Percentiles rank a stretch among this genome's conserved stretches.
phyloP scores from a whole-genome alignment of 805 yeast species.

The Starmera caribaea region DNA sequence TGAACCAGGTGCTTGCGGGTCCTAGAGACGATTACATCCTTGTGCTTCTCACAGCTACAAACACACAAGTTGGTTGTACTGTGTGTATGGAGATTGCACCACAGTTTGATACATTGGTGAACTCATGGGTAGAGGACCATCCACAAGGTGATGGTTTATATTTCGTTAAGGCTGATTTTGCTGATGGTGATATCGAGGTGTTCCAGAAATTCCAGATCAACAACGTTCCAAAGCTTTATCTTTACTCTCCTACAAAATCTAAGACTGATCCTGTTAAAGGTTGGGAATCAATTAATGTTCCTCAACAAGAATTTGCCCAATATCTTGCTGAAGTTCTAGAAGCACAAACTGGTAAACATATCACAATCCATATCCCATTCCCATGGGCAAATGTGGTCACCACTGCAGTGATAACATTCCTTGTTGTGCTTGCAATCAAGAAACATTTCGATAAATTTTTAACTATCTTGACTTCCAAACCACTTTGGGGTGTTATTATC shows the following conservation, averaged over 20 bases:
- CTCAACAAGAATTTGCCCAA: constrained; percentile 23
- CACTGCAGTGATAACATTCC: constrained; percentile 25
- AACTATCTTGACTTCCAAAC: constrained; percentile 36
- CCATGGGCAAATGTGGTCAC: constrained; percentile 27
- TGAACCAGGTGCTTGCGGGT: constrained; percentile 44
- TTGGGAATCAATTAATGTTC: constrained; percentile 21
- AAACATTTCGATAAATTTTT: constrained; percentile 26
- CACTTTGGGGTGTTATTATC: constrained; percentile 65
- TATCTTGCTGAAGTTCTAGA: constrained; percentile 20
- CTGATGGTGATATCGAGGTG: constrained; percentile 39
- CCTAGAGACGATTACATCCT: constrained; percentile 60
- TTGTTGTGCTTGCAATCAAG: constrained; percentile 22
- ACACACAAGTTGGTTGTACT: constrained; percentile 65
- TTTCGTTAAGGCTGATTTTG: constrained; percentile 70
- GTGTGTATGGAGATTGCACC: constrained; percentile 69
- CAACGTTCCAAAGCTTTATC: constrained; percentile 70
- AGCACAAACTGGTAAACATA: constrained; percentile 10
- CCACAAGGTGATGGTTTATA: constrained; percentile 48
- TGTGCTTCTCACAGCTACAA: constrained; percentile 67
- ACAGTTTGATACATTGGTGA: constrained; percentile 46
- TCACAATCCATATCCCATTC: constrained; percentile 24
- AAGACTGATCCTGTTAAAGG: constrained; percentile 26
- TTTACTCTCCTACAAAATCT: constrained; percentile 44
- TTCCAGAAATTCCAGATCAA: constrained; percentile 37
- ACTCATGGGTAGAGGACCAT: constrained; percentile 51